phyloP scores from a whole-genome alignment of 73 alveolate genomes.

The Paramecium bursaria region DNA sequence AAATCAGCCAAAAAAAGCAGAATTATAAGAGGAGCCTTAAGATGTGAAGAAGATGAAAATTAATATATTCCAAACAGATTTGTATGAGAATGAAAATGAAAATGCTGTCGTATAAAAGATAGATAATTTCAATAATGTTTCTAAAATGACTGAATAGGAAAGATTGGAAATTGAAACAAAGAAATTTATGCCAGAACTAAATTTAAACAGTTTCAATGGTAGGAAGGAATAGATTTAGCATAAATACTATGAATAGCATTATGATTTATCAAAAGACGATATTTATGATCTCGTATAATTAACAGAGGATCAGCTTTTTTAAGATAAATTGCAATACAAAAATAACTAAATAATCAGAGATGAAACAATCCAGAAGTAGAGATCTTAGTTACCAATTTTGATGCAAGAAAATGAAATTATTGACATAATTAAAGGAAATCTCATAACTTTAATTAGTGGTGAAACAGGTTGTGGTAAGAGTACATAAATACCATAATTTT shows the following conservation, averaged over 20 bases:
- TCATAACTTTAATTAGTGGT: slow-evolving; percentile 96
- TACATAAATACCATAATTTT: slow-evolving; percentile 95
- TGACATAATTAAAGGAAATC: slow-evolving; percentile 88
- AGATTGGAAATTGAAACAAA: slow-evolving; percentile 61
- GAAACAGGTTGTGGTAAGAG: slow-evolving; percentile 99
- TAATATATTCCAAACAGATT: slow-evolving; percentile 10
- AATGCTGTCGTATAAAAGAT: slow-evolving; percentile 22
- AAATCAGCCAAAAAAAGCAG: not conserved
- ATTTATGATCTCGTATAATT: slow-evolving; percentile 32
- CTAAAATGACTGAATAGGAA: slow-evolving; percentile 33
- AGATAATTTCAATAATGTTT: not conserved
- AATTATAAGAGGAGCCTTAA: not conserved
- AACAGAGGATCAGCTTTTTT: slow-evolving; percentile 40
- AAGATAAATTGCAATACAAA: slow-evolving; percentile 24
- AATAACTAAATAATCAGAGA: slow-evolving; percentile 37
- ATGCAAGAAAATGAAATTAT: slow-evolving; percentile 93
- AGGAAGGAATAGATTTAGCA: not conserved
- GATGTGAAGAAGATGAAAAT: not conserved
- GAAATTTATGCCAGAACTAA: slow-evolving; percentile 62
- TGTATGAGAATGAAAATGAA: slow-evolving; percentile 15
- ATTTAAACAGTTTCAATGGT: slow-evolving; percentile 58
- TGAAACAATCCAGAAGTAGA: slow-evolving; percentile 71
- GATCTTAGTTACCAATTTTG: slow-evolving; percentile 89
- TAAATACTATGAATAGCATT: slow-evolving; percentile 11
- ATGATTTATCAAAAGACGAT: slow-evolving; percentile 36